These are phyloP conservation scores for Alternaria solani DNA, from an alignment of 2,329 filamentous ascomycete genomes.

Conservation along the genomic window DNA sequence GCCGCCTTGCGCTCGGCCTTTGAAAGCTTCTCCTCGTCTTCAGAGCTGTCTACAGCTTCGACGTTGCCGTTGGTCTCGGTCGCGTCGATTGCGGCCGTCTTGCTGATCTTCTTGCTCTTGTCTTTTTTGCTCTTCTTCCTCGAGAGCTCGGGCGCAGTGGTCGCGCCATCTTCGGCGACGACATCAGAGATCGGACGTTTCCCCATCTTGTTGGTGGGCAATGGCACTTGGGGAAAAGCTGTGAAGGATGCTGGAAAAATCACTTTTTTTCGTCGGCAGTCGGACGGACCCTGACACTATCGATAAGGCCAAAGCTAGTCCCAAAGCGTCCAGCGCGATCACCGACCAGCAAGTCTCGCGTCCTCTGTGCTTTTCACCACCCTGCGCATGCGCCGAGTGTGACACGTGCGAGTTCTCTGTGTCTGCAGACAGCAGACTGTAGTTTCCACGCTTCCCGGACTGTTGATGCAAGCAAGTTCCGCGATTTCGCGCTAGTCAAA, in stretches of 20 bases:
- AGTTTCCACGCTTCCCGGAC: not conserved
- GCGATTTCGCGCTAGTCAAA: constrained; percentile 4
- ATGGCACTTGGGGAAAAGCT: constrained; percentile 5
- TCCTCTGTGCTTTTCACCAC: not conserved
- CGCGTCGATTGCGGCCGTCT: constrained; percentile 25
- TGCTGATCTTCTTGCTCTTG: constrained; percentile 42
- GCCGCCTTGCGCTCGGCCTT: constrained; percentile 55
- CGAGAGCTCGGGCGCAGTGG: constrained; percentile 32
- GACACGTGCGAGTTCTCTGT: not conserved
- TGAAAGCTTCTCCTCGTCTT: constrained; percentile 45
- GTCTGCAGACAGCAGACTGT: not conserved
- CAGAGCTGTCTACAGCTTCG: constrained; percentile 28
- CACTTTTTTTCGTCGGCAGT: constrained; percentile 27
- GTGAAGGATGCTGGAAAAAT: constrained; percentile 19
- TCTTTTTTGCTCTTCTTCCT: constrained; percentile 52
- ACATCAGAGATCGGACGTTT: constrained; percentile 49
- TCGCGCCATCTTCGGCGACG: constrained; percentile 35
- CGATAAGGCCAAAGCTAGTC: constrained; percentile 28
- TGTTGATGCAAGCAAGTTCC: not conserved
- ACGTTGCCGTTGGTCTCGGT: constrained; percentile 29
- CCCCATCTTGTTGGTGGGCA: constrained; percentile 38
- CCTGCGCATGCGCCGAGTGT: not conserved
- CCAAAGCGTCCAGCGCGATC: constrained; percentile 6
- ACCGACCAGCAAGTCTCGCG: constrained; percentile 7
- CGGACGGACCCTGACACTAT: constrained; percentile 21